Evolutionary conservation across 202 grass and related monocot genomes (phyloP), one percentile per base, ranked within the genome.

Genomic region (Schoenoplectus tabernaemontani): DNA sequence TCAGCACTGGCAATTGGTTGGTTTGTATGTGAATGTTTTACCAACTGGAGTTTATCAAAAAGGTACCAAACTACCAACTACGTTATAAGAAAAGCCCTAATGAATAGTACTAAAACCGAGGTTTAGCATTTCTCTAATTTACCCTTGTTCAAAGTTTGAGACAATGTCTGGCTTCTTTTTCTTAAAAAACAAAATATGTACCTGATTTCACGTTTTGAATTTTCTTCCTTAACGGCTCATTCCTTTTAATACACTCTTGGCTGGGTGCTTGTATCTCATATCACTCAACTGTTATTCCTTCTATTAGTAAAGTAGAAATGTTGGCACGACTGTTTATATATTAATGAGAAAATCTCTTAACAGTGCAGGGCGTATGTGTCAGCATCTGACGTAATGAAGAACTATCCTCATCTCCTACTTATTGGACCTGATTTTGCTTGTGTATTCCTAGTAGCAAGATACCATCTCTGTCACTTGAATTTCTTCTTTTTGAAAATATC

Each of bases 1-100:
- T 65, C 83, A 44, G 91, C 91, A 82, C 50, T 97, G 83, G 94
- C 94, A 3, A 93, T 46, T 97, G 64, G 28, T 28, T 28, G 28
- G 28, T 39, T 85, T 46, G 56, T 83, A 54, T 64, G 3, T 54
- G 60, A 79, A 47, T 64, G 5, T 64, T 61, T 78, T 67, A 30
- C 46, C 15, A 38, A 74, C 78, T 60, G n/a, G 32, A 79, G 28
- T 43, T 28, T 28, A 28, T 76, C 26, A 28, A 38, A 64, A 64
- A 46, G 43, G 28, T 28, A 28, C 28, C 28, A 28, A 28, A 28
- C 28, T 7, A 46, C 9, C 6, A 46, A 7, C 43, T 46, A 46
- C 6, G 7, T 46, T 46, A 46, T 11, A 46, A 46, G 43, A 46
- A 46, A 46, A 46, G 6, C 9, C 9, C 9, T 46, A 10, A 11